Base-by-base conservation (phyloP, 768 basidiomycete species). In the Auricularia heimuer region DNA sequence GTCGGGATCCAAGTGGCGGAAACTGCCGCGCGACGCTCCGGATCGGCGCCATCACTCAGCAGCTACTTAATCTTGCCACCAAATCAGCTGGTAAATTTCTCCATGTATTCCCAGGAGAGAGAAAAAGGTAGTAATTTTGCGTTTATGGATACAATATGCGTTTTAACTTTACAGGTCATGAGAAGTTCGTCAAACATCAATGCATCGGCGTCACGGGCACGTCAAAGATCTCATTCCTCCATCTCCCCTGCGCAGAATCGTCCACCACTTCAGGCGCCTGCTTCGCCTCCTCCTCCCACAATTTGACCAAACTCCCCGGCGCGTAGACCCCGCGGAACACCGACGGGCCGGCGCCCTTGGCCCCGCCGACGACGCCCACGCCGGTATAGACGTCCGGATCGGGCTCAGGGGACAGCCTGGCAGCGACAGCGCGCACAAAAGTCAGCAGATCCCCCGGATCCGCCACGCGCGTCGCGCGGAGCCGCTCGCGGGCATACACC, bases 271-370 rank as follows among this genome's bases (percentile, higher is more conserved):
- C 10, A 12, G 56, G 29, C 56, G 56, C 56, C 11, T 34, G 24
- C 24, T 14, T 35, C 24, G 56, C 56, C 29, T 60, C 56, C 56
- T 60, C 24, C 34, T 60, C 56, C 56, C 56, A 60, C 34, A 34
- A 7, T 24, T 60, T 60, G 7, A 60, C 56, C 11, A 60, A 1
- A 2, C 29, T 33, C 11, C 56, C 56, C 56, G 56, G 56, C 1
- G 56, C 56, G 18, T 60, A 60, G 24, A 60, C 56, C 34, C 56
- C 56, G 56, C 34, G 56, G 34, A 60, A 60, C 34, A 60, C 56
- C 8, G 56, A 24, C 21, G 56, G 56, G 14, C 56, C 56, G 56
- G 14, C 56, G 29, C 56, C 56, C 56, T 60, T 60, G 7, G 56
- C 56, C 8, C 16, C 24, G 8, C 56, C 56, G 11, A 35, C 56